Evolutionary conservation across 352 stramenopile genomes (phyloP).

Genomic region (Pythium scleroteichum): DNA sequence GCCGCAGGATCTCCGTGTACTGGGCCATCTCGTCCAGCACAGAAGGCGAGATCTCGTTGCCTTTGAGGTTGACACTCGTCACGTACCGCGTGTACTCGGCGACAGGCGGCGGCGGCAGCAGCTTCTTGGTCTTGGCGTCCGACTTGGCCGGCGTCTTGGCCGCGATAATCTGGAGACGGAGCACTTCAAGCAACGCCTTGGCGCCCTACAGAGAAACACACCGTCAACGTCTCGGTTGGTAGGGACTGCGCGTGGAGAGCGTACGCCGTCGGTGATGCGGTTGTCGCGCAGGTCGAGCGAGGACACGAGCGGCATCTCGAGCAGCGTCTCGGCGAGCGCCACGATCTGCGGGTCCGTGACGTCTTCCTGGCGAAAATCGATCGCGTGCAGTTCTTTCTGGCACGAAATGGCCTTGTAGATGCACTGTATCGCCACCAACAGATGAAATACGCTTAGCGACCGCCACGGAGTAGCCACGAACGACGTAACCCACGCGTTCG

Average conservation of each 20-base stretch:
- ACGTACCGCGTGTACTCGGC: slow-evolving; percentile 72
- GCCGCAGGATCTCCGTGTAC: slow-evolving; percentile 71
- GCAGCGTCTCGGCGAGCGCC: slow-evolving; percentile 69
- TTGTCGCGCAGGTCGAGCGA: slow-evolving; percentile 79
- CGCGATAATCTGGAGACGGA: slow-evolving; percentile 73
- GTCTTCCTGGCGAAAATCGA: slow-evolving; percentile 81
- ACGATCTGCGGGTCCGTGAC: slow-evolving; percentile 80
- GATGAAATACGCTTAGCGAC: not conserved
- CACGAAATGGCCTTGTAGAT: slow-evolving; percentile 87
- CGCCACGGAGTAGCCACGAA: not conserved
- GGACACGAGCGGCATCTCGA: slow-evolving; percentile 79
- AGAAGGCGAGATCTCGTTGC: slow-evolving; percentile 67
- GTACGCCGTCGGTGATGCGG: slow-evolving; percentile 75
- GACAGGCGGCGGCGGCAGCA: slow-evolving; percentile 34
- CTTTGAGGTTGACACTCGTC: slow-evolving; percentile 74
- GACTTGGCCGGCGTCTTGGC: slow-evolving; percentile 59
- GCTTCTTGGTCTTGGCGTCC: slow-evolving; percentile 54
- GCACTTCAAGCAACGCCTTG: slow-evolving; percentile 69
- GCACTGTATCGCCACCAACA: slow-evolving; percentile 43
- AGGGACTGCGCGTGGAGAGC: not conserved
- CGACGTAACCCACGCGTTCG: slow-evolving; percentile 41
- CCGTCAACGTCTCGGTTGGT: not conserved
- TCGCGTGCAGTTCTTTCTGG: slow-evolving; percentile 69
- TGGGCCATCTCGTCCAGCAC: slow-evolving; percentile 70
- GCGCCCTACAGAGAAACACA: slow-evolving; percentile 41